Conservation (phyloP, 2,329 filamentous ascomycete species). For the Phialocephala sp. region DNA sequence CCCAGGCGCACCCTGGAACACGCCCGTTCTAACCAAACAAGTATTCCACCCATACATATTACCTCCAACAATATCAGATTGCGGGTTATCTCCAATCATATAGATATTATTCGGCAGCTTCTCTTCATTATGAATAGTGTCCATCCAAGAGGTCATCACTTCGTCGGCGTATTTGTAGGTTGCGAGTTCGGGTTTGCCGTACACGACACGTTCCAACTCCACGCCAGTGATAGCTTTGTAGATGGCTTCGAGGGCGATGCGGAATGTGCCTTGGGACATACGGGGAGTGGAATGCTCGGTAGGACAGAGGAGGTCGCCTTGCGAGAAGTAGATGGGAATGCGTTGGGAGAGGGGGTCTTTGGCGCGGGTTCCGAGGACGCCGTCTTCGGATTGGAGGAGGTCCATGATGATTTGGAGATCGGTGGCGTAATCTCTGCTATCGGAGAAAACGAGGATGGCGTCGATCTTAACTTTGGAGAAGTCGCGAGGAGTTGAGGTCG, state of each 20-base stretch:
- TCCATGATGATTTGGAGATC: conserved; percentile 81
- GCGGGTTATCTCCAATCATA: conserved; percentile 79
- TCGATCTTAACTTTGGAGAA: conserved; percentile 75
- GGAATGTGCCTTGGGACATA: conserved; percentile 78
- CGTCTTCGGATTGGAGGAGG: conserved; percentile 70
- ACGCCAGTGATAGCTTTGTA: conserved; percentile 73
- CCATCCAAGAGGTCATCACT: conserved; percentile 76
- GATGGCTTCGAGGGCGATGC: conserved; percentile 74
- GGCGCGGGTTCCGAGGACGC: conserved; percentile 67
- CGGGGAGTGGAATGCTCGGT: conserved; percentile 69
- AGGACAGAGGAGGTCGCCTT: conserved; percentile 68
- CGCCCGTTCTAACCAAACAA: conserved; percentile 77
- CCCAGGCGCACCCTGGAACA: conserved; percentile 69
- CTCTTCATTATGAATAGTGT: conserved; percentile 75
- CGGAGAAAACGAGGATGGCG: conserved; percentile 76
- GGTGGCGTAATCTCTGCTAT: conserved; percentile 75
- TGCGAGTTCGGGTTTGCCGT: conserved; percentile 75
- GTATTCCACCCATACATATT: conserved; percentile 87
- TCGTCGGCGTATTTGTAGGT: conserved; percentile 83
- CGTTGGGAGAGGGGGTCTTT: conserved; percentile 69
- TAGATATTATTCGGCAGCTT: conserved; percentile 72
- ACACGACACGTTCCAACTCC: conserved; percentile 76
- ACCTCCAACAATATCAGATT: conserved; percentile 75
- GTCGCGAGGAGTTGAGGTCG: conserved; percentile 70
- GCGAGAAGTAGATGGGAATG: conserved; percentile 77